These are phyloP conservation scores for Mycosarcoma mackinlayi DNA, from an alignment of 1,284 basidiomycete species.

Conservation along the genomic window DNA sequence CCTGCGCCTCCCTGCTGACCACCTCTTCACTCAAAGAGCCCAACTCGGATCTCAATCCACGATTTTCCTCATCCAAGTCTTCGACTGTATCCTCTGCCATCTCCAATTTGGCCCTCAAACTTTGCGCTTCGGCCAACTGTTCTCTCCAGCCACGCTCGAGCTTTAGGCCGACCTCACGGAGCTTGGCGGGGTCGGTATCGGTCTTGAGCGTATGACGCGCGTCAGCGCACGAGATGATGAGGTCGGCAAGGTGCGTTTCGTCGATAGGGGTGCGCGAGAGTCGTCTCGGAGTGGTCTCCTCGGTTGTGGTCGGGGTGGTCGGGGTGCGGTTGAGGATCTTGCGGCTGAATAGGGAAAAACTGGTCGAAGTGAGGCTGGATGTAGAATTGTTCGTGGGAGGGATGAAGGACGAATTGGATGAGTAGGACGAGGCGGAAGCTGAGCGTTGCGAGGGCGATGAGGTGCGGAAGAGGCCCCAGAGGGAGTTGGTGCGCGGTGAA, in stretches of 20 bases:
- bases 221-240: constrained; percentile 44
- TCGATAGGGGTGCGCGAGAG: constrained; percentile 30
- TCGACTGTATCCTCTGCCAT: constrained; percentile 33
- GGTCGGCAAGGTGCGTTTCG: constrained; percentile 36
- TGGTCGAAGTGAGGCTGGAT: constrained; percentile 7
- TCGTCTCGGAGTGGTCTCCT: constrained; percentile 7
- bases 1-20: constrained; percentile 29
- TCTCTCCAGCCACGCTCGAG: constrained; percentile 42
- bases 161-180: constrained; percentile 33
- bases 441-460: neutral
- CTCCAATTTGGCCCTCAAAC: constrained; percentile 17
- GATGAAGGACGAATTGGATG: constrained; percentile 7
- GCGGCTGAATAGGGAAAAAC: constrained; percentile 21
- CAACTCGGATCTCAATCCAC: constrained; percentile 33
- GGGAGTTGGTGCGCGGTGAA: no score
- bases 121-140: constrained; percentile 38
- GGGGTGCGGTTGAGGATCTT: constrained; percentile 9
- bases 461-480: neutral
- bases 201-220: constrained; percentile 42
- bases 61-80: constrained; percentile 49
- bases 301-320: neutral
- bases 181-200: constrained; percentile 16
- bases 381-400: neutral
- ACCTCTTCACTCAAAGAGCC: constrained; percentile 35
- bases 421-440: constrained; percentile 12